Percentiles rank a stretch among this genome's conserved stretches.
These are phyloP conservation scores for Phytophthora pinifolia DNA, from an alignment of 352 stramenopile species.

Conservation along the genomic window DNA sequence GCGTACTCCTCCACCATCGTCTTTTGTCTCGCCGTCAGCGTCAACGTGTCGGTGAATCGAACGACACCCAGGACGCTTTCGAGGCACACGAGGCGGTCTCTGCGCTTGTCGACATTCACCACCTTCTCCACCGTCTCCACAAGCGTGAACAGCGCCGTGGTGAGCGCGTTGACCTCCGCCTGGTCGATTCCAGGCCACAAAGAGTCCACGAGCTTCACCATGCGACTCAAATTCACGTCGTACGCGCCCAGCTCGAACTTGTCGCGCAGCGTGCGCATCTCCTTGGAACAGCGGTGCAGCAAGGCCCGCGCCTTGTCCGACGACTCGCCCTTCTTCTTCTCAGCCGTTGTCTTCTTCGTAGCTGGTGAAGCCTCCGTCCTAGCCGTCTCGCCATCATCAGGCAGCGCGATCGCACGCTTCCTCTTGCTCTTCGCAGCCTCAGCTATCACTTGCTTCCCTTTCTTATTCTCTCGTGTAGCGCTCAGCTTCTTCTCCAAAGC, in stretches of 20 bases:
- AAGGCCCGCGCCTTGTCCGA: conserved; percentile 31
- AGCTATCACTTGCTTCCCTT: neutral
- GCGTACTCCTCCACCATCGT: conserved; percentile 45
- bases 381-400: conserved; percentile 17
- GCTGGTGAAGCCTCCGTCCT: neutral
- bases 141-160: conserved; percentile 38
- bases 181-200: conserved; percentile 39
- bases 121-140: conserved; percentile 52
- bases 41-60: conserved; percentile 19
- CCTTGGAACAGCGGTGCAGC: conserved; percentile 28
- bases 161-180: conserved; percentile 36
- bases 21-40: conserved; percentile 29
- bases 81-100: conserved; percentile 52
- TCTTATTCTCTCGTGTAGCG: neutral
- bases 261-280: conserved; percentile 37
- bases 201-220: conserved; percentile 48
- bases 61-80: conserved; percentile 45
- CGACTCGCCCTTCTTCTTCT: conserved; percentile 15
- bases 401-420: conserved; percentile 23
- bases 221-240: conserved; percentile 43
- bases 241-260: conserved; percentile 44
- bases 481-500: conserved; percentile 10
- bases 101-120: conserved; percentile 29
- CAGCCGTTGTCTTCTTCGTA: conserved; percentile 5
- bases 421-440: conserved; percentile 28